These are phyloP conservation scores for Rugonectria rugulosa DNA, from an alignment of 2,329 filamentous ascomycete species.

Conservation along the genomic window DNA sequence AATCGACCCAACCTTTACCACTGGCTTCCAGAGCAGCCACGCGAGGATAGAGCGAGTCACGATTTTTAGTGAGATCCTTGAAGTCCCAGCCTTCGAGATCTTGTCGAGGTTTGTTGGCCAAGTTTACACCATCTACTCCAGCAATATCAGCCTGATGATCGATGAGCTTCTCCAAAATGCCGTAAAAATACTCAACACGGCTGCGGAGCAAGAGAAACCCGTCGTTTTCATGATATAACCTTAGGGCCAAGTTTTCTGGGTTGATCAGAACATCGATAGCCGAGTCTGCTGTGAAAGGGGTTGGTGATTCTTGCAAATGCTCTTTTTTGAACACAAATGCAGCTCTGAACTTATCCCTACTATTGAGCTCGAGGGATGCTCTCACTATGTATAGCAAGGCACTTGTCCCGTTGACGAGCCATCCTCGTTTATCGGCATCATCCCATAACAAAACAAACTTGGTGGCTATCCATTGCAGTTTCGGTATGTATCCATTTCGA, in stretches of 20 bases:
- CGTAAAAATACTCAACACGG: constrained; percentile 29
- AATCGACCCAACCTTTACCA: constrained; percentile 36
- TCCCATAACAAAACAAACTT: constrained; percentile 38
- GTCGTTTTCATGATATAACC: constrained; percentile 6
- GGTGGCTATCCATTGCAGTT: constrained; percentile 26
- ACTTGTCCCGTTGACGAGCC: constrained; percentile 41
- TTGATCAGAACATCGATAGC: constrained; percentile 14
- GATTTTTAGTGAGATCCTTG: constrained; percentile 29
- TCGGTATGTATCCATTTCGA: constrained; percentile 11
- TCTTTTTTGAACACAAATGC: constrained; percentile 1
- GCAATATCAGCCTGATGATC: constrained; percentile 30
- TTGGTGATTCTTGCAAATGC: neutral
- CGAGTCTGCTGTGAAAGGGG: neutral
- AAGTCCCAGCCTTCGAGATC: constrained; percentile 44
- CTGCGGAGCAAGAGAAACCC: constrained; percentile 11
- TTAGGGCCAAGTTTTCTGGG: neutral
- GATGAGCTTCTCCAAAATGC: constrained; percentile 35
- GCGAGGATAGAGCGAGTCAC: constrained; percentile 27
- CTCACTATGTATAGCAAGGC: constrained; percentile 34
- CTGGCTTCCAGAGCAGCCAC: constrained; percentile 21
- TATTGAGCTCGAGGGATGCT: constrained; percentile 25
- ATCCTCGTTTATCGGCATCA: constrained; percentile 37
- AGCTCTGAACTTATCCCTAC: constrained; percentile 3
- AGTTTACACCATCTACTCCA: constrained; percentile 15
- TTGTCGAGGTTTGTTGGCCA: constrained; percentile 17